These are phyloP conservation scores for Rhizophagus clarus DNA, from an alignment of 192 early-diverging fungal genomes.

Conservation along the genomic window DNA sequence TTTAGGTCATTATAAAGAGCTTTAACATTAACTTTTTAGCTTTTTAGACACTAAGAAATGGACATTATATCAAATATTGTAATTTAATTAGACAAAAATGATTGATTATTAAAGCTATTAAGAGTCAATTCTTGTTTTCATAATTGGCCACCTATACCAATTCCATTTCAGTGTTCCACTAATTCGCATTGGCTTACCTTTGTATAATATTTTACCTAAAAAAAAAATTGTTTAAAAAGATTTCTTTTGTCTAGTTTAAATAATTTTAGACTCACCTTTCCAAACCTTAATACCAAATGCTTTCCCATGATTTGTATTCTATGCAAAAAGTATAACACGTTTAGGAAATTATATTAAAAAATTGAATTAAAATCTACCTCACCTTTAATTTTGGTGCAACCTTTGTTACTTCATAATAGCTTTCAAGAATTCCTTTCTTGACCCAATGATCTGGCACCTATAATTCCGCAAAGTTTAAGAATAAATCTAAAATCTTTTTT, in stretches of 20 bases:
- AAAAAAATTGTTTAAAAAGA: background rate
- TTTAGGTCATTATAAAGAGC: background rate
- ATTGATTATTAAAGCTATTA: too few species aligned
- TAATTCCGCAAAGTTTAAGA: too few species aligned
- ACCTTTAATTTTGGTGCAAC: slow-evolving; percentile 9
- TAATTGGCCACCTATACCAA: slow-evolving; percentile 18
- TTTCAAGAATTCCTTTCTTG: background rate
- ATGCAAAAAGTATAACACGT: background rate
- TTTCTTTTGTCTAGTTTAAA: background rate
- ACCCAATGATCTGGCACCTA: slow-evolving; percentile 16
- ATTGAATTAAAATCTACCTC: background rate
- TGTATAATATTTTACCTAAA: background rate
- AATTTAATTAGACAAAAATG: background rate
- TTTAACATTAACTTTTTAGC: background rate
- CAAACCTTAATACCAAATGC: slow-evolving; percentile 21
- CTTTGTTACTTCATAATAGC: slow-evolving; percentile 20
- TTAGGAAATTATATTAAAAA: background rate
- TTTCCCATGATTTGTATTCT: slow-evolving; percentile 13
- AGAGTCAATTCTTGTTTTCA: background rate
- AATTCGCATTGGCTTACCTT: background rate
- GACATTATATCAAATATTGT: background rate
- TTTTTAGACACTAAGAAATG: background rate
- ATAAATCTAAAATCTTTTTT: background rate
- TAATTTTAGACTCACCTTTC: background rate
- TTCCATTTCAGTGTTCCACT: slow-evolving; percentile 2